phyloP scores from a whole-genome alignment of 768 basidiomycete genomes.

The Agaricus subrufescens region DNA sequence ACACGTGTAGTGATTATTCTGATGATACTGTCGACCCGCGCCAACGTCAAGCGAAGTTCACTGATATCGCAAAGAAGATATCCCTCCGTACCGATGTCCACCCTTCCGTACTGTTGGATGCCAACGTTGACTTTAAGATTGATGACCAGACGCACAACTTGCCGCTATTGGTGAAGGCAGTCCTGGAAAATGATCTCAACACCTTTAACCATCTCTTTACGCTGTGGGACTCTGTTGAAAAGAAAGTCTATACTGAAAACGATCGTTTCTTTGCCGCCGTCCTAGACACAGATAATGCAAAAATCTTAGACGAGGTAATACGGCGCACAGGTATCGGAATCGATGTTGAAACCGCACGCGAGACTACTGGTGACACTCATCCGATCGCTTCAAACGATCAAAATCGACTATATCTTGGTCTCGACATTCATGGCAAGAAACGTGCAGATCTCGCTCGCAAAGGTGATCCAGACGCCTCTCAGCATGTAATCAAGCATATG shows the following conservation, averaged over 20 bases:
- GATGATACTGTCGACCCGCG: constrained; percentile 32
- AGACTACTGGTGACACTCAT: constrained; percentile 17
- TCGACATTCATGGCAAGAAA: constrained; percentile 64
- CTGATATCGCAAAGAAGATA: constrained; percentile 47
- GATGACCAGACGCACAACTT: constrained; percentile 2
- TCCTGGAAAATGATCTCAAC: constrained; percentile 44
- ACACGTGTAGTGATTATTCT: constrained; percentile 27
- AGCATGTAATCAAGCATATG: constrained; percentile 1
- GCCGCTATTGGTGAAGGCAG: constrained; percentile 28
- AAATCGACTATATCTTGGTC: constrained; percentile 49
- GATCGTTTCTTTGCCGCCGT: constrained; percentile 22
- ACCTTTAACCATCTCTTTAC: constrained; percentile 44
- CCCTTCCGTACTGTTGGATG: constrained; percentile 33
- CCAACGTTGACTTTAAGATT: neutral
- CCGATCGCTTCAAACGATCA: constrained; percentile 27
- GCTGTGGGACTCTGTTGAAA: constrained; percentile 27
- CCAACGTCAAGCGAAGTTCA: constrained; percentile 33
- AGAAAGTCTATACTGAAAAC: constrained; percentile 19
- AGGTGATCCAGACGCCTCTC: constrained; percentile 42
- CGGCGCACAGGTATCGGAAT: constrained; percentile 44
- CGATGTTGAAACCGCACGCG: constrained; percentile 23
- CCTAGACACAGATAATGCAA: constrained; percentile 35
- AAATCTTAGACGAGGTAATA: constrained; percentile 55
- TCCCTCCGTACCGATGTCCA: constrained; percentile 38
- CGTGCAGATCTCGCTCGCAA: constrained; percentile 45